Conservation (phyloP, 2,329 filamentous ascomycete species). For the Cadophora sp. region DNA sequence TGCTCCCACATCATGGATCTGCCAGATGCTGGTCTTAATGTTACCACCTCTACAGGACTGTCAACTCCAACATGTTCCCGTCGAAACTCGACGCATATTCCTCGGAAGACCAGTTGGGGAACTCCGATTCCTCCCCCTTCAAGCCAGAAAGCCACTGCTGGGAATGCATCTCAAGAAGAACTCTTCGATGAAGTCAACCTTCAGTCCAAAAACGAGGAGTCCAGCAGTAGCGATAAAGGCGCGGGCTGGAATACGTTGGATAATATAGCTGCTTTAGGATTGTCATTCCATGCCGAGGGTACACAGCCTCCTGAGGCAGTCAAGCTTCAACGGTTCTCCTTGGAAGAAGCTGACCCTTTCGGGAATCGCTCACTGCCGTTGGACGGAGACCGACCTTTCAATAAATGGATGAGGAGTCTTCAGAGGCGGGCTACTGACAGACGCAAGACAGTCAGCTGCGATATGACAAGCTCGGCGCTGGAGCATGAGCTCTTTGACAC, state of each 20-base stretch:
- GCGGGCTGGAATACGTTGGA: slow-evolving; percentile 50
- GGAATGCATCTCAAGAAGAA: slow-evolving; percentile 37
- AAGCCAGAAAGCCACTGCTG: slow-evolving; percentile 34
- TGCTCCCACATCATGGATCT: slow-evolving; percentile 40
- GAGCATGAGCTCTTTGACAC: slow-evolving; percentile 36
- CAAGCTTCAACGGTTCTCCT: slow-evolving; percentile 37
- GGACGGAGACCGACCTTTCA: slow-evolving; percentile 58
- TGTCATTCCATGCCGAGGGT: slow-evolving; percentile 48
- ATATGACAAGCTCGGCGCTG: slow-evolving; percentile 37
- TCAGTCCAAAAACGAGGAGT: slow-evolving; percentile 35
- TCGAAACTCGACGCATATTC: slow-evolving; percentile 49
- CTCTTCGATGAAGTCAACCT: slow-evolving; percentile 48
- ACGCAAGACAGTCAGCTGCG: slow-evolving; percentile 47
- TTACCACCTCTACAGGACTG: slow-evolving; percentile 24
- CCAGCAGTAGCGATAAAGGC: slow-evolving; percentile 38
- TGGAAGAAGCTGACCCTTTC: slow-evolving; percentile 37
- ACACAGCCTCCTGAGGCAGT: slow-evolving; percentile 17
- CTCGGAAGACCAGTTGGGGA: slow-evolving; percentile 50
- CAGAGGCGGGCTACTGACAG: slow-evolving; percentile 61
- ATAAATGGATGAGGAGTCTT: slow-evolving; percentile 76
- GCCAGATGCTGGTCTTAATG: slow-evolving; percentile 26
- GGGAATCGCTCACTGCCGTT: slow-evolving; percentile 26
- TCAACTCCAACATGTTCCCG: slow-evolving; percentile 42
- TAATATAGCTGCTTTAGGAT: slow-evolving; percentile 51
- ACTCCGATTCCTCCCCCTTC: slow-evolving; percentile 45